phyloP scores from a whole-genome alignment of 2,329 filamentous ascomycete genomes.

The Aspergillus quadricinctus region DNA sequence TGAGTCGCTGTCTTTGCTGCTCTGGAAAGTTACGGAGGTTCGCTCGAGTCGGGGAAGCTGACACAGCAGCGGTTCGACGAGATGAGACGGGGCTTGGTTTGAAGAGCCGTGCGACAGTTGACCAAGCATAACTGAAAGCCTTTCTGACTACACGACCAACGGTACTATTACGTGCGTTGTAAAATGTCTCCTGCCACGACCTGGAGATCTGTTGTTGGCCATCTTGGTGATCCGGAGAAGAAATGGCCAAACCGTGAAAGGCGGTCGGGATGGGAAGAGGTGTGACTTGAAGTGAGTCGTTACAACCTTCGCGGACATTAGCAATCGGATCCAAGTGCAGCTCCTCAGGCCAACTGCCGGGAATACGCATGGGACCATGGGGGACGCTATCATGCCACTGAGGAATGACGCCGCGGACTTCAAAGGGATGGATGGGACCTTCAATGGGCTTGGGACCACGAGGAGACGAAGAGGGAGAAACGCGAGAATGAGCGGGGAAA shows the following conservation, averaged over 20 bases:
- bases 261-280: neutral
- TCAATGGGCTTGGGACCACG: neutral
- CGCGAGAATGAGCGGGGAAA: neutral
- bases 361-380: neutral
- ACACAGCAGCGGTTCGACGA: neutral
- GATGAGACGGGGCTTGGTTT: neutral
- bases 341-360: slow-evolving; percentile 3
- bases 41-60: slow-evolving; percentile 10
- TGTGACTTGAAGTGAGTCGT: neutral
- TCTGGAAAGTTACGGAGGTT: slow-evolving; percentile 11
- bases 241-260: neutral
- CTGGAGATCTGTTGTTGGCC: neutral
- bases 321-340: neutral
- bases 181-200: neutral
- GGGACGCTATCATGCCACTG: neutral
- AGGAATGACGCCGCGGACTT: neutral
- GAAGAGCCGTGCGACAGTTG: neutral
- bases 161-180: neutral
- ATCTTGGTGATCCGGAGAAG: neutral
- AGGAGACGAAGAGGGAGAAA: neutral
- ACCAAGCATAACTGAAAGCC: neutral
- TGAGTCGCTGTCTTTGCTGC: slow-evolving; percentile 12
- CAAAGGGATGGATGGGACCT: neutral
- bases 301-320: neutral
- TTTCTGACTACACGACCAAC: neutral